phyloP scores from a whole-genome alignment of 2,329 filamentous ascomycete species.

The Nemania sp. region DNA sequence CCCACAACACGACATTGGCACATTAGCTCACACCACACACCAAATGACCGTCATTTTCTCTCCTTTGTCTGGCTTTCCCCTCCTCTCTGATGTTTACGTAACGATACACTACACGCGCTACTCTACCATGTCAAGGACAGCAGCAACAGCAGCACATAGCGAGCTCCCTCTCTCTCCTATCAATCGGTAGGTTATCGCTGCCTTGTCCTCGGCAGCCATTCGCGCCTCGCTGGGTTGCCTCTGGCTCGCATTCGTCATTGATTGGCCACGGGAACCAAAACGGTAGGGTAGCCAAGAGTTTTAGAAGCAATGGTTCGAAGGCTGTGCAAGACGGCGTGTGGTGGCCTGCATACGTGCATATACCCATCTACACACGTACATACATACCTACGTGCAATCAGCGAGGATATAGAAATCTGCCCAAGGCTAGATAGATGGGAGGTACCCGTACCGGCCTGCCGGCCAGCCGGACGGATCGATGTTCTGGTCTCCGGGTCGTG shows the following conservation, averaged over 20 bases:
- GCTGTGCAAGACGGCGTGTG: conserved; percentile 16
- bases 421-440: background rate
- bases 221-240: conserved; percentile 15
- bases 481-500: conserved; percentile 10
- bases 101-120: conserved; percentile 1
- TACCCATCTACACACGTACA: too few relatives aligned
- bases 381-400: background rate
- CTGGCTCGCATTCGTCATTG: background rate
- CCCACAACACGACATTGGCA: background rate
- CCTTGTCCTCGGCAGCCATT: background rate
- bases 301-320: conserved; percentile 7
- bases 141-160: background rate
- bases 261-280: conserved; percentile 11
- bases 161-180: background rate
- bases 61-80: background rate
- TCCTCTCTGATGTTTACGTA: conserved; percentile 2
- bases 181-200: background rate
- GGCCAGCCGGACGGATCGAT: background rate
- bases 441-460: too few relatives aligned
- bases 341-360: background rate
- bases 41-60: background rate
- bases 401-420: background rate
- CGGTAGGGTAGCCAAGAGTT: conserved; percentile 14
- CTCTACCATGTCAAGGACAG: background rate
- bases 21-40: too few relatives aligned